phyloP scores from a whole-genome alignment of 768 basidiomycete species.

The Russula sp. region DNA sequence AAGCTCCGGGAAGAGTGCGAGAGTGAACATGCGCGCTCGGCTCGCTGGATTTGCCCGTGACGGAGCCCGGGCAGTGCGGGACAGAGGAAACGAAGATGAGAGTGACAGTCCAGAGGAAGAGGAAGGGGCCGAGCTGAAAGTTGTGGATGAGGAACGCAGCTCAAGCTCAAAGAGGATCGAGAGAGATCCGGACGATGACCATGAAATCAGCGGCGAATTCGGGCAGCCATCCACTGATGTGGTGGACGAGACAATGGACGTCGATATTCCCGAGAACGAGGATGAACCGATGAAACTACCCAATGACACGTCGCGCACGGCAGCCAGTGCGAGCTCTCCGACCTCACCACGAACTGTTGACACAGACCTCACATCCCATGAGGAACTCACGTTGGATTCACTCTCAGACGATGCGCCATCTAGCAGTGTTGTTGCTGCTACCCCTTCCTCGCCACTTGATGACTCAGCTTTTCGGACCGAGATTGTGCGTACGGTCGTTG shows the following conservation, averaged over 20 bases:
- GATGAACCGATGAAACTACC: constrained; percentile 8
- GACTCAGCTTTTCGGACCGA: constrained; percentile 3
- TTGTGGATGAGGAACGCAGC: constrained; percentile 17
- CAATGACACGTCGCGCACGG: neutral
- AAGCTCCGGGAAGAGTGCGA: constrained; percentile 23
- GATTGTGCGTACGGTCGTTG: constrained; percentile 18
- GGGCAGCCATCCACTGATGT: constrained; percentile 10
- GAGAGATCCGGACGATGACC: neutral
- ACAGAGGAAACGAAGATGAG: constrained; percentile 20
- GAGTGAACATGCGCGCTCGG: constrained; percentile 39
- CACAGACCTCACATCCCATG: constrained; percentile 1
- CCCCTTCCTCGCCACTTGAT: neutral
- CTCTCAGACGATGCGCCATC: neutral
- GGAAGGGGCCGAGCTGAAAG: constrained; percentile 24
- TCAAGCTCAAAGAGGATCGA: constrained; percentile 1
- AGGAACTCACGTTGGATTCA: neutral
- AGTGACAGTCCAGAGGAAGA: constrained; percentile 24
- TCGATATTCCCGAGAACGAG: constrained; percentile 18
- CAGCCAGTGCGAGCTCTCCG: neutral
- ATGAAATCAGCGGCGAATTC: neutral
- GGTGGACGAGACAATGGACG: constrained; percentile 22
- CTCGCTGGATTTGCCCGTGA: constrained; percentile 50
- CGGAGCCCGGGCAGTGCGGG: constrained; percentile 34
- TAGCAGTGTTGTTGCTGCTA: neutral
- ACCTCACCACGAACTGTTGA: neutral